Conservation (phyloP, 140 eudicot genomes). For the Ambrosia hybrid region DNA sequence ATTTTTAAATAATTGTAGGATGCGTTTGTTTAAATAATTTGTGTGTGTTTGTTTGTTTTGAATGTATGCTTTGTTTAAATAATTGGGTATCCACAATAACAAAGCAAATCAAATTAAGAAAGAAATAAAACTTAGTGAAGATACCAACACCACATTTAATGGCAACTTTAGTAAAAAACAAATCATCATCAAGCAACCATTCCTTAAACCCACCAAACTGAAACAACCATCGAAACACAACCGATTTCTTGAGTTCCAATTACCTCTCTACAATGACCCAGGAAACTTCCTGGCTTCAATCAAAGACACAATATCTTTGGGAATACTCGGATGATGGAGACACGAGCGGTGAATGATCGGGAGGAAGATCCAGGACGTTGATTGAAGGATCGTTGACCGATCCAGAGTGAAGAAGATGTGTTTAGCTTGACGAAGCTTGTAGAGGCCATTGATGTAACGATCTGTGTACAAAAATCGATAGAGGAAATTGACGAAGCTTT, state of each 20-base stretch:
- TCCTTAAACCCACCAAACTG: constrained; percentile 90
- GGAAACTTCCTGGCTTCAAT: constrained; percentile 70
- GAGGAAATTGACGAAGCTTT: too few relatives aligned
- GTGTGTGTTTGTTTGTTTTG: too few relatives aligned
- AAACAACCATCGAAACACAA: constrained; percentile 73
- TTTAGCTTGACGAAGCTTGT: too few relatives aligned
- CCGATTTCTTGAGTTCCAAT: constrained; percentile 75
- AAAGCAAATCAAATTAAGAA: background rate
- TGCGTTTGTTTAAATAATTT: too few relatives aligned
- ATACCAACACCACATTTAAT: constrained; percentile 95
- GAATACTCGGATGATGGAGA: constrained; percentile 38
- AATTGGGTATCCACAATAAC: background rate
- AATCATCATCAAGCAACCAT: constrained; percentile 94
- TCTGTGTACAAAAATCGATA: too few relatives aligned
- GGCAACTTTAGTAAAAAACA: constrained; percentile 82
- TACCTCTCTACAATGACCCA: constrained; percentile 54
- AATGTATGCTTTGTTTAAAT: too few relatives aligned
- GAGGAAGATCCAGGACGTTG: too few relatives aligned
- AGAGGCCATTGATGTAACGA: too few relatives aligned
- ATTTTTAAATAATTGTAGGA: too few relatives aligned
- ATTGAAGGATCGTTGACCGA: too few relatives aligned
- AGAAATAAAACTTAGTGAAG: constrained; percentile 69
- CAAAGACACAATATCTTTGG: constrained; percentile 80
- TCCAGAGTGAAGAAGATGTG: too few relatives aligned
- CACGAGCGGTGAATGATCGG: too few relatives aligned